phyloP scores from a whole-genome alignment of 768 basidiomycete genomes.

The Amanita pallidorosea region DNA sequence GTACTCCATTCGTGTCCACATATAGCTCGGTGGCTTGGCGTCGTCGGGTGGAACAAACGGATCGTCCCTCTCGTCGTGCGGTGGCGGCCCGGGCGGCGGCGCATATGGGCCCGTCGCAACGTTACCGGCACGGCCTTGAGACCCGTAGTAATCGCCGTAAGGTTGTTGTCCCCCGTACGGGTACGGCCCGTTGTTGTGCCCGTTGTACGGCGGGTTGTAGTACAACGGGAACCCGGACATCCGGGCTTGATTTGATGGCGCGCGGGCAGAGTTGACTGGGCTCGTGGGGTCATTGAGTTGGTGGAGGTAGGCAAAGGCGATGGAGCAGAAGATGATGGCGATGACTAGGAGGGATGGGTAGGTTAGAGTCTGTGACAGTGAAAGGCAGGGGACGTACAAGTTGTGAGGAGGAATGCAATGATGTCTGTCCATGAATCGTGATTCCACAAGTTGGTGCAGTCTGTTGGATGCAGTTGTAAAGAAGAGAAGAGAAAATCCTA shows the following conservation, averaged over 20 bases:
- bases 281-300: conserved; percentile 64
- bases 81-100: conserved; percentile 43
- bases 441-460: conserved; percentile 50
- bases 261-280: conserved; percentile 37
- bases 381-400: conserved; percentile 29
- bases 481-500: too few species aligned
- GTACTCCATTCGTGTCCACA: conserved; percentile 12
- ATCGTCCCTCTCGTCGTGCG: conserved; percentile 18
- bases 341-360: conserved; percentile 28
- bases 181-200: conserved; percentile 16
- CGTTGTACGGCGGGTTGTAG: conserved; percentile 53
- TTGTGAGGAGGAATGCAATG: conserved; percentile 45
- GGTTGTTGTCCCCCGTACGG: conserved; percentile 13
- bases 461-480: conserved; percentile 22
- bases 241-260: conserved; percentile 28
- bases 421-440: conserved; percentile 63
- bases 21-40: conserved; percentile 41
- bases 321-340: conserved; percentile 46
- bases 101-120: conserved; percentile 20
- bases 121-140: background rate
- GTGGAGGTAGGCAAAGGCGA: conserved; percentile 65
- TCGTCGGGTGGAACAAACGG: conserved; percentile 22
- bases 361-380: background rate
- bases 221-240: conserved; percentile 31
- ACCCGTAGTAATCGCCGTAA: conserved; percentile 13